Evolutionary conservation across 805 yeast genomes (phyloP), one percentile per base, ranked within the genome.

Genomic region (Candida incommunis): DNA sequence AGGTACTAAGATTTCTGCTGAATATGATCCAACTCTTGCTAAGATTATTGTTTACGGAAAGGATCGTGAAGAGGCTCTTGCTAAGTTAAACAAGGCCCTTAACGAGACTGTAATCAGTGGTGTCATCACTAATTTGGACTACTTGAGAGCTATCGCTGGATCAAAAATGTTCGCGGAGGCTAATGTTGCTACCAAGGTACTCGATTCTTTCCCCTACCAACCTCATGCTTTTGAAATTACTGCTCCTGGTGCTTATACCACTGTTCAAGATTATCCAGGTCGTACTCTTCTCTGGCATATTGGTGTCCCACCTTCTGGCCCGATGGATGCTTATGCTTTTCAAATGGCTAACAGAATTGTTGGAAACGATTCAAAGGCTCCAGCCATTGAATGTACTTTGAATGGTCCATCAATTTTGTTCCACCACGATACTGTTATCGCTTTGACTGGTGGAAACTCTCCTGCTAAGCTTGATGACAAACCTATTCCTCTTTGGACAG

Each of bases 231-330:
- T 90, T 62, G 97, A 90, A 65, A 74, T 90, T 35, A 62, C 80
- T 25, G 65, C 76, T 40, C 96, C 97, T 1, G 98, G 98, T 55
- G 90, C 96, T 37, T 86, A 86, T 65, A 90, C 97, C 29, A 84
- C 96, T 2, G 90, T 90, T 42, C 98, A 90, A 67, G 98, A 92
- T 64, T 92, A 79, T 63, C 94, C 95, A 16, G 95, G 94, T 44
- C 80, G 98, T 68, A 70, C 70, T 45, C 81, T 86, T n/a, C 61
- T 72, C 48, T 83, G 94, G 94, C 78, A 82, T 58, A 74, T 82
- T 54, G 98, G 98, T 61, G 97, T 90, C 46, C 98, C 98, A 22
- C 97, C 97, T 4, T 85, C 95, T 35, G 98, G 98, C 41, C 96
- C 97, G 48, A 92, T 90, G 97, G 98, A 90, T 65, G 75, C 79